Conservation (phyloP, 2,329 filamentous ascomycete species). For the Aspergillus tamarii region DNA sequence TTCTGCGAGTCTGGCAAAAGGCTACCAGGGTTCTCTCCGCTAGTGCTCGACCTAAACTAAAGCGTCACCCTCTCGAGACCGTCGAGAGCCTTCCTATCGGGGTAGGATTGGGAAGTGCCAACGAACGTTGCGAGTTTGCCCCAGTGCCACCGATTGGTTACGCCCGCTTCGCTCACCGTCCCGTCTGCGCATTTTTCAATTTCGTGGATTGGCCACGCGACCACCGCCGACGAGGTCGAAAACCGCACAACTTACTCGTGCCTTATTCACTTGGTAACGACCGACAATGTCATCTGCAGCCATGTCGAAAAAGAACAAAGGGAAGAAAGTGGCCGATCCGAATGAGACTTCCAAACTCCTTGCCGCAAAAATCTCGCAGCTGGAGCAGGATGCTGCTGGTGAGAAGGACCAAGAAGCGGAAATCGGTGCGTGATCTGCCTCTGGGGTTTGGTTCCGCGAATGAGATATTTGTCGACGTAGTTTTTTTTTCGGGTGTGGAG, state of each 20-base stretch:
- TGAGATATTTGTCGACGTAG: not conserved
- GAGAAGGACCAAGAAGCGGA: slow-evolving; percentile 96
- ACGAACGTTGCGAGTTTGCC: slow-evolving; percentile 14
- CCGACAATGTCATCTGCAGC: slow-evolving; percentile 51
- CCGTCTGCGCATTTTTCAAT: slow-evolving; percentile 35
- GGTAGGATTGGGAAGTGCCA: slow-evolving; percentile 2
- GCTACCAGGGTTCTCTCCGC: slow-evolving; percentile 30
- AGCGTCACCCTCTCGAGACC: slow-evolving; percentile 5
- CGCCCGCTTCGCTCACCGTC: slow-evolving; percentile 21
- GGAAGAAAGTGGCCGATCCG: slow-evolving; percentile 81
- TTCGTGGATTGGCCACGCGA: slow-evolving; percentile 48
- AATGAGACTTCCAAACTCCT: slow-evolving; percentile 90
- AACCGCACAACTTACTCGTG: slow-evolving; percentile 29
- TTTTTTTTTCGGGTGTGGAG: slow-evolving; percentile 7
- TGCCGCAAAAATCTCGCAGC: slow-evolving; percentile 89
- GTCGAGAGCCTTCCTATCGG: not conserved
- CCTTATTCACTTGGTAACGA: slow-evolving; percentile 12
- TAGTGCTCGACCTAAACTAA: slow-evolving; percentile 19
- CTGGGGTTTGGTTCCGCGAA: not conserved
- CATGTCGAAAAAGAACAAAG: slow-evolving; percentile 75
- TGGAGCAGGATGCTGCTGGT: slow-evolving; percentile 89
- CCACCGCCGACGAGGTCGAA: slow-evolving; percentile 49
- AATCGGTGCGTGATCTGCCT: slow-evolving; percentile 69
- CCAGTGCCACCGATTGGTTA: slow-evolving; percentile 21
- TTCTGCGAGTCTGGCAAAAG: slow-evolving; percentile 31